A percentile compares a stretch with the other conserved stretches of the same genome.
phyloP scores from a whole-genome alignment of 202 grass and related monocot species.

The Musa balbisiana region DNA sequence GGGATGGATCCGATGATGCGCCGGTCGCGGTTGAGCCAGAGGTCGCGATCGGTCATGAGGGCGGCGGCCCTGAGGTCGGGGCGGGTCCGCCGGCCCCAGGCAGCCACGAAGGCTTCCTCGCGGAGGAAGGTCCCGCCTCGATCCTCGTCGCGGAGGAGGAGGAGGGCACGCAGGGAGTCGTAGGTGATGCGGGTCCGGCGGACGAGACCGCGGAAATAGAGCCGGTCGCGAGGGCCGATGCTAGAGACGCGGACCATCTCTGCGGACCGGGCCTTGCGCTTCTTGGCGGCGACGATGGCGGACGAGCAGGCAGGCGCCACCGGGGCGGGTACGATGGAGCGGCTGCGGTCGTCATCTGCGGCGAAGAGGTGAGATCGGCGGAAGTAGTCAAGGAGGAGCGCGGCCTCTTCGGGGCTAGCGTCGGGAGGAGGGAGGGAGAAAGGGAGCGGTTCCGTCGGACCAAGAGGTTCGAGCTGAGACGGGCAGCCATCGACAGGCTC shows the following conservation, averaged over 20 bases:
- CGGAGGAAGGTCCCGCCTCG: neutral
- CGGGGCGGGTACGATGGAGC: neutral
- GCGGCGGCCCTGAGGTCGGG: conserved; percentile 49
- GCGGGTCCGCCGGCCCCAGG: conserved; percentile 28
- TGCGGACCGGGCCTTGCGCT: conserved; percentile 31
- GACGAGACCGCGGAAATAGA: conserved; percentile 41
- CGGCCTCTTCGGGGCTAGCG: conserved; percentile 26
- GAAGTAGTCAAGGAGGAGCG: conserved; percentile 18
- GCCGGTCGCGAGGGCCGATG: conserved; percentile 24
- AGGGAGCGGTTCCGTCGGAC: neutral
- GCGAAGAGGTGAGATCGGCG: conserved; percentile 14
- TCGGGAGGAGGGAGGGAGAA: conserved; percentile 9
- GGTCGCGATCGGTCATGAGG: conserved; percentile 38
- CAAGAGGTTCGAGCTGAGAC: conserved; percentile 25
- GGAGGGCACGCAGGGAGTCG: conserved; percentile 50
- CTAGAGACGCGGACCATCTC: conserved; percentile 57
- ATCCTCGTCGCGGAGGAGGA: conserved; percentile 20
- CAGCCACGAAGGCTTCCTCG: neutral
- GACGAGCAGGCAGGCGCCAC: neutral
- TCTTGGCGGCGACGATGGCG: conserved; percentile 28
- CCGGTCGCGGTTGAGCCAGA: conserved; percentile 44
- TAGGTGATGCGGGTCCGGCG: conserved; percentile 65
- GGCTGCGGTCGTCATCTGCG: neutral
- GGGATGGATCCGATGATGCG: conserved; percentile 68
- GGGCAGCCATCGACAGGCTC: neutral